Conservation (phyloP, 306 rosid species). For the Prunus kanzakura region DNA sequence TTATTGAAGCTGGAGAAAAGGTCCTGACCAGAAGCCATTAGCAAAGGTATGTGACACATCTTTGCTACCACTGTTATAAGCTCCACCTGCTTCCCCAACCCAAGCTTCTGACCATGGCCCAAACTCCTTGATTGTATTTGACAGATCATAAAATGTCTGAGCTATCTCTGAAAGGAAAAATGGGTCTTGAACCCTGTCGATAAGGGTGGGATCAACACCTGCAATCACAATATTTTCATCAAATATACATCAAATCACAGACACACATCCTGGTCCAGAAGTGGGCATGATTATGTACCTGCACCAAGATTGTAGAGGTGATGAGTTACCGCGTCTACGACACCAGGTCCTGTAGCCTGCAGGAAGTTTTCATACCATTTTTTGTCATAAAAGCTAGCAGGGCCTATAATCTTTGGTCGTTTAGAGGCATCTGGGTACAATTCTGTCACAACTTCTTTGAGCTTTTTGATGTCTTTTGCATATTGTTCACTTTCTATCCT, state of each 20-base stretch:
- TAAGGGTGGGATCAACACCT: slow-evolving; percentile 53
- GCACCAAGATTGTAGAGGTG: slow-evolving; percentile 78
- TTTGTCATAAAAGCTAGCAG: slow-evolving; percentile 55
- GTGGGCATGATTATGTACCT: slow-evolving; percentile 19
- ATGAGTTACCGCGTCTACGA: slow-evolving; percentile 52
- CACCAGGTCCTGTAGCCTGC: slow-evolving; percentile 38
- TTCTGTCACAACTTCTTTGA: slow-evolving; percentile 30
- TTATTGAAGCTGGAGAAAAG: not conserved
- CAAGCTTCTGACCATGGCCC: slow-evolving; percentile 51
- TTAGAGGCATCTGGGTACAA: slow-evolving; percentile 35
- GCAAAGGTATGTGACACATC: slow-evolving; percentile 57
- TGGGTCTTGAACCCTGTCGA: slow-evolving; percentile 54
- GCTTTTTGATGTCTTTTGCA: slow-evolving; percentile 45
- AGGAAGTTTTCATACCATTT: slow-evolving; percentile 60
- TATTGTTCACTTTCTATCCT: slow-evolving; percentile 46
- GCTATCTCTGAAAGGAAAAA: slow-evolving; percentile 36
- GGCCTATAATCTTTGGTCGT: slow-evolving; percentile 59
- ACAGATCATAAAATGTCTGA: slow-evolving; percentile 38
- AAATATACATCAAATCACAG: not conserved
- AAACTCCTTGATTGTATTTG: slow-evolving; percentile 18
- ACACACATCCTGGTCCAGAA: not conserved
- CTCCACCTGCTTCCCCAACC: slow-evolving; percentile 82
- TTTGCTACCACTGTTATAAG: slow-evolving; percentile 72
- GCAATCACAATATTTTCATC: not conserved
- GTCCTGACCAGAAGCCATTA: slow-evolving; percentile 53